Base-by-base conservation (phyloP, 2,329 filamentous ascomycete species). In the Fusarium solani-melongenae region DNA sequence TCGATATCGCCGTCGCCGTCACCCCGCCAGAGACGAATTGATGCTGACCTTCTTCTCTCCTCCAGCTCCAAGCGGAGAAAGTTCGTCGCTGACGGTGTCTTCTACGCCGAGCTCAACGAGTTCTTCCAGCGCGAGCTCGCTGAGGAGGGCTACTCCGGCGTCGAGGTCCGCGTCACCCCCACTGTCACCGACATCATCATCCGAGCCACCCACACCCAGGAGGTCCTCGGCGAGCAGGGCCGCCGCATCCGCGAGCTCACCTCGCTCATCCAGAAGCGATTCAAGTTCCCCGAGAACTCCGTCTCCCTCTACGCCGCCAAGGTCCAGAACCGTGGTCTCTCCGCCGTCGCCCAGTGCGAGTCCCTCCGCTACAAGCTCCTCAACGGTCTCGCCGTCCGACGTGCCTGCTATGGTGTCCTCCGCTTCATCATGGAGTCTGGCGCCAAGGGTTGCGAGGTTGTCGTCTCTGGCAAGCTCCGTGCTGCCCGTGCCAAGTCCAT, bases 131-230 rank as follows among this genome's bases (percentile, higher is more conserved):
- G 96, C 88, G 96, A 99, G 90, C 91, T 99, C 86, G 96, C 96
- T 85, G 96, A 99, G 92, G 97, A 99, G 90, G 96, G 96, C 83
- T 99, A 99, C 92, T 99, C 96, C 67, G 96, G 96, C 86, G 96
- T 99, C 86, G 97, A 99, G 91, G 96, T 99, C 89, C 94, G 97
- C 91, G 96, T 99, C 82, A 99, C 96, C 82, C 96, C 96, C 81
- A 99, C 96, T 86, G 96, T 99, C 85, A 99, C 96, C 90, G 96
- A 98, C 89, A 98, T 98, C 92, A 98, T 99, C 92, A 97, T 99
- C 91, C 96, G 96, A 87, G 96, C 96, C 85, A 99, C 96, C 84
- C 96, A 99, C 93, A 99, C 96, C 85, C 96, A 99, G 90, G 97
- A 99, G 91, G 97, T 99, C 81, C 94, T 99, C 84, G 96, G 96